Conservation (phyloP, 1,284 basidiomycete genomes). For the Exobasidium rhododendri region DNA sequence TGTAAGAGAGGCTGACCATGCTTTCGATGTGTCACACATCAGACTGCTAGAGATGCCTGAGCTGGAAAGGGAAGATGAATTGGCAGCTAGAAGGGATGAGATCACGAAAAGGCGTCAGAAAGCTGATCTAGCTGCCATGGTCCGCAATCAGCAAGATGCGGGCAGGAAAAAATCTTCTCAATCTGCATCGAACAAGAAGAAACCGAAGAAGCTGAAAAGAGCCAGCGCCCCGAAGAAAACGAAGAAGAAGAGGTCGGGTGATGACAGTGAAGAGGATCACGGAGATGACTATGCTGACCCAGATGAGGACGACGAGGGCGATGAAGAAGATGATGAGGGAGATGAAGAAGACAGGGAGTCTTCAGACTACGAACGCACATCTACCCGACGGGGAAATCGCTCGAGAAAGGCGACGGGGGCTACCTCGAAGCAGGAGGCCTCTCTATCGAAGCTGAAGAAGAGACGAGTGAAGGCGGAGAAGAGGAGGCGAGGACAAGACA, state of each 20-base stretch:
- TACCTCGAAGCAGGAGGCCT: slow-evolving; percentile 37
- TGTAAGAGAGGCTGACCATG: slow-evolving; percentile 1
- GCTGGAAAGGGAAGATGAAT: slow-evolving; percentile 79
- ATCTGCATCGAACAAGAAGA: not conserved
- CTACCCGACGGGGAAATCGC: slow-evolving; percentile 4
- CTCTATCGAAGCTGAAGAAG: slow-evolving; percentile 37
- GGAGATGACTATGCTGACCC: slow-evolving; percentile 6
- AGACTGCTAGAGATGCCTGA: slow-evolving; percentile 79
- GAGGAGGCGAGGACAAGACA: slow-evolving; percentile 24
- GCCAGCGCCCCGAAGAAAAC: slow-evolving; percentile 74
- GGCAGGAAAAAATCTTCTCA: slow-evolving; percentile 13
- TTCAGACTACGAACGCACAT: slow-evolving; percentile 13
- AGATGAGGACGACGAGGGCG: slow-evolving; percentile 13
- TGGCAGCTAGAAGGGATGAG: slow-evolving; percentile 75
- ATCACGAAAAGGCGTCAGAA: slow-evolving; percentile 73
- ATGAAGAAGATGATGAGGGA: slow-evolving; percentile 50
- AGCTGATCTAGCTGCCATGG: slow-evolving; percentile 71
- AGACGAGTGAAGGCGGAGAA: slow-evolving; percentile 28
- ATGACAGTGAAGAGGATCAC: slow-evolving; percentile 69
- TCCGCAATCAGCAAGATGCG: slow-evolving; percentile 64
- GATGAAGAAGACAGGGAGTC: slow-evolving; percentile 61
- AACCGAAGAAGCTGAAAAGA: slow-evolving; percentile 60
- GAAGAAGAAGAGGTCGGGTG: slow-evolving; percentile 75
- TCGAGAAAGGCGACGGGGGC: not conserved
- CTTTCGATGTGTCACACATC: slow-evolving; percentile 11